phyloP scores from a whole-genome alignment of 2,329 filamentous ascomycete genomes.

The Aspergillus thermomutatus region DNA sequence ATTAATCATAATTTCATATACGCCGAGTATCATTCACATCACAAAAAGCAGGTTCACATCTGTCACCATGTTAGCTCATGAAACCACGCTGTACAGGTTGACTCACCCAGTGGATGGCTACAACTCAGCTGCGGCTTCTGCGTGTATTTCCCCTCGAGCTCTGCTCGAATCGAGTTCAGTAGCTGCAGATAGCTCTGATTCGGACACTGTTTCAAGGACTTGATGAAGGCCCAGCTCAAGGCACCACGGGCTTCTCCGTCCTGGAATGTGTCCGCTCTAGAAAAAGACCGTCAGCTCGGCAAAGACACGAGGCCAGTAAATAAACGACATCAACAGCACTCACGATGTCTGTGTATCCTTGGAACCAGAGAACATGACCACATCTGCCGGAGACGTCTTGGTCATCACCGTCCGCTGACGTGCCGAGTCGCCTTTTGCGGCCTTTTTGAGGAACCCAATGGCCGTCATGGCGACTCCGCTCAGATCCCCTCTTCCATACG shows the following conservation, averaged over 20 bases:
- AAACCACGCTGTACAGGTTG: neutral
- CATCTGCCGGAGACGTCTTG: conserved; percentile 91
- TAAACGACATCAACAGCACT: conserved; percentile 7
- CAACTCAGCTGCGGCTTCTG: conserved; percentile 97
- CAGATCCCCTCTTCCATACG: conserved; percentile 80
- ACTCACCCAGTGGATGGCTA: conserved; percentile 89
- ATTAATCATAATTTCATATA: neutral
- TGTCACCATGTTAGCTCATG: conserved; percentile 27
- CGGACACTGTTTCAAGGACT: conserved; percentile 80
- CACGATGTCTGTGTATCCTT: conserved; percentile 82
- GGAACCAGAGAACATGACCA: conserved; percentile 95
- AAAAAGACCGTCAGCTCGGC: neutral
- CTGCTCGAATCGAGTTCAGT: conserved; percentile 87
- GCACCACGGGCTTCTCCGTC: conserved; percentile 86
- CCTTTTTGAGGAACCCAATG: conserved; percentile 85
- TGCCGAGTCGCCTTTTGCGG: conserved; percentile 71
- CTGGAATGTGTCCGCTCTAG: conserved; percentile 85
- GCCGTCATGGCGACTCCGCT: conserved; percentile 74
- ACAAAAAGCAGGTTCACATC: conserved; percentile 65
- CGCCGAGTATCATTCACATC: conserved; percentile 48
- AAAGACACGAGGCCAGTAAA: neutral
- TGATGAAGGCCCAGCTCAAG: conserved; percentile 97
- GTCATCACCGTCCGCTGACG: conserved; percentile 78
- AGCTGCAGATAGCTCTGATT: conserved; percentile 94
- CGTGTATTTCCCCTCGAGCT: conserved; percentile 80